These are phyloP conservation scores for Rehmannia glutinosa DNA, from an alignment of 257 asterid genomes.

Conservation along the genomic window DNA sequence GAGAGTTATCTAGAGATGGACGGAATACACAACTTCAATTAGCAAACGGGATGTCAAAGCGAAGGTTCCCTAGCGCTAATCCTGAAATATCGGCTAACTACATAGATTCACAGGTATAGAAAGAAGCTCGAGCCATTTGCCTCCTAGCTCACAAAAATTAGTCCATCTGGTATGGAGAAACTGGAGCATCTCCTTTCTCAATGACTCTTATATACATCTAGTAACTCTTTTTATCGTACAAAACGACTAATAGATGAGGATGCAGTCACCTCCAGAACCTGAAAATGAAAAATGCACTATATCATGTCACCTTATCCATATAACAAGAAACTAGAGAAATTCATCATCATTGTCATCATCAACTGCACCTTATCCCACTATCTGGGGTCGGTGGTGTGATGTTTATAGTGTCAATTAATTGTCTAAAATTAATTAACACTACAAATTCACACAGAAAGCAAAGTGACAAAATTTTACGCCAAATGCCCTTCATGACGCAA, in stretches of 20 bases:
- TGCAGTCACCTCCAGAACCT: conserved; percentile 31
- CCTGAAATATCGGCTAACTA: background rate
- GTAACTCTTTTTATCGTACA: background rate
- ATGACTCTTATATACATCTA: conserved; percentile 21
- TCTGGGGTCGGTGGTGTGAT: too few relatives aligned
- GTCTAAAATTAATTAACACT: too few relatives aligned
- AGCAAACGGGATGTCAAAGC: too few relatives aligned
- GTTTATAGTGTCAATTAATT: too few relatives aligned
- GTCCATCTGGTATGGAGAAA: background rate
- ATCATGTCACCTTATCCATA: too few relatives aligned
- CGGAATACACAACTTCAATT: background rate
- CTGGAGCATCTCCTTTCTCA: background rate
- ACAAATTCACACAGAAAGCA: too few relatives aligned
- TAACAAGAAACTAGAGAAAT: too few relatives aligned
- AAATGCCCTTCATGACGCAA: too few relatives aligned
- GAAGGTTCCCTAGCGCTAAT: background rate
- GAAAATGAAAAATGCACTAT: conserved; percentile 14
- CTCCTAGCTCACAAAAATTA: conserved; percentile 10
- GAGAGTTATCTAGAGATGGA: background rate
- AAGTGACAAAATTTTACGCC: too few relatives aligned
- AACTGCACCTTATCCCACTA: too few relatives aligned
- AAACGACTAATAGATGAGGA: conserved; percentile 21
- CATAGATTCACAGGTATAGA: background rate
- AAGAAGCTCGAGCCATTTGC: background rate
- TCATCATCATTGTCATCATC: too few relatives aligned